Conservation (phyloP, 495 filamentous ascomycete genomes). For the Penicillium pancosmium region DNA sequence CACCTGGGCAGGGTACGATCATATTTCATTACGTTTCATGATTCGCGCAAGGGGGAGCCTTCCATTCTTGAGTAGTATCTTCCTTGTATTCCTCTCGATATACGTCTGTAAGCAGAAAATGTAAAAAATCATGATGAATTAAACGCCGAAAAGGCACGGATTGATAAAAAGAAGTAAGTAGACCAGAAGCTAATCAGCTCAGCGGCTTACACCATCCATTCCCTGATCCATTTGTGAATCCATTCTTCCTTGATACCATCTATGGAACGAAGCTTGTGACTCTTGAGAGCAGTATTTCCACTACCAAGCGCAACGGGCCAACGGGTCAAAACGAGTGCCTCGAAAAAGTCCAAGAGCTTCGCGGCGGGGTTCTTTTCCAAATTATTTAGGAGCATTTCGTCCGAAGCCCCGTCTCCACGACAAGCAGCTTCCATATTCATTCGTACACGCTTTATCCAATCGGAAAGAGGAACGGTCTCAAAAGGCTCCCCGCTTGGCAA, state of each 20-base stretch:
- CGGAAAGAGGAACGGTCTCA: constrained; percentile 12
- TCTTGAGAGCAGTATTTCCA: constrained; percentile 11
- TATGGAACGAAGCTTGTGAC: constrained; percentile 20
- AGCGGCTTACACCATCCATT: constrained; percentile 19
- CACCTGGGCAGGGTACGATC: too few species aligned
- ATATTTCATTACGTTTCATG: too few species aligned
- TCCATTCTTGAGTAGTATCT: too few species aligned
- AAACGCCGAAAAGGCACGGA: too few species aligned
- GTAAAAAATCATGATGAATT: too few species aligned
- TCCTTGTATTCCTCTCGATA: too few species aligned
- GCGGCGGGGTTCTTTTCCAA: constrained; percentile 28
- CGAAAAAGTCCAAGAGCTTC: constrained; percentile 31
- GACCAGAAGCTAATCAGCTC: not conserved
- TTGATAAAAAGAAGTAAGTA: too few species aligned
- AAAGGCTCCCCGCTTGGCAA: not conserved
- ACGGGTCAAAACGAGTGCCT: constrained; percentile 4
- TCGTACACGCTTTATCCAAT: constrained; percentile 21
- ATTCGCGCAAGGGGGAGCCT: too few species aligned
- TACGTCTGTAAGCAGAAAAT: too few species aligned
- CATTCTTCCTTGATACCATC: constrained; percentile 24
- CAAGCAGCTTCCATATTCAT: constrained; percentile 8
- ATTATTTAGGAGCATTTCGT: constrained; percentile 10
- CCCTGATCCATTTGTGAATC: constrained; percentile 32
- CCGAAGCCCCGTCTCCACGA: not conserved
- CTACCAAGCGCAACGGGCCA: constrained; percentile 14